These are phyloP conservation scores for Triticum urartu DNA, from an alignment of 176 grass and related monocot species.

Conservation along the genomic window DNA sequence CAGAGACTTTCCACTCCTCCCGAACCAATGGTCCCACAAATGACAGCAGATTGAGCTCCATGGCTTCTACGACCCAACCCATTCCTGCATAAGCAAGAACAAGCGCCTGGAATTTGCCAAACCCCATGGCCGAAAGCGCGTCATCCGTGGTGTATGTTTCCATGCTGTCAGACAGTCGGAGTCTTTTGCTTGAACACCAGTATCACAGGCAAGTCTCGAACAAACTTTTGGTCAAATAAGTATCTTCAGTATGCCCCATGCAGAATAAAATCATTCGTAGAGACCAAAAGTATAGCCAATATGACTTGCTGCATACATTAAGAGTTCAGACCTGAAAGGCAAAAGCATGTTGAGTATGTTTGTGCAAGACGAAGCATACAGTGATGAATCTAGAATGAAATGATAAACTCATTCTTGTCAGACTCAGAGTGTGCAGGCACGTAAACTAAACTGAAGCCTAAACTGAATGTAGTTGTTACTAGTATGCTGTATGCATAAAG, in stretches of 20 bases:
- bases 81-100: constrained; percentile 67
- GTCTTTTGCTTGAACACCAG: not conserved
- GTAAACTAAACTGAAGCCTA: too few relatives aligned
- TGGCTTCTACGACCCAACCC: constrained; percentile 65
- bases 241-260: not conserved
- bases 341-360: not conserved
- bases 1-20: constrained; percentile 54
- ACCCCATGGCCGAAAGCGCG: constrained; percentile 58
- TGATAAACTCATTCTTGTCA: not conserved
- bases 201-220: not conserved
- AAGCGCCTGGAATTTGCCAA: constrained; percentile 71
- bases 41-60: constrained; percentile 73
- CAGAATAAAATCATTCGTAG: not conserved
- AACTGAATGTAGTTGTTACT: too few relatives aligned
- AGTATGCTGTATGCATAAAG: too few relatives aligned
- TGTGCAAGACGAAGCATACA: not conserved
- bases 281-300: not conserved
- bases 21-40: constrained; percentile 59
- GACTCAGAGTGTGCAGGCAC: not conserved
- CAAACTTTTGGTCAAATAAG: not conserved
- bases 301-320: not conserved
- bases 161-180: constrained; percentile 5
- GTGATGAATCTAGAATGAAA: not conserved
- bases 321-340: not conserved
- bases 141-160: constrained; percentile 62